phyloP scores from a whole-genome alignment of 805 yeast genomes.

The Metschnikowia lunata region DNA sequence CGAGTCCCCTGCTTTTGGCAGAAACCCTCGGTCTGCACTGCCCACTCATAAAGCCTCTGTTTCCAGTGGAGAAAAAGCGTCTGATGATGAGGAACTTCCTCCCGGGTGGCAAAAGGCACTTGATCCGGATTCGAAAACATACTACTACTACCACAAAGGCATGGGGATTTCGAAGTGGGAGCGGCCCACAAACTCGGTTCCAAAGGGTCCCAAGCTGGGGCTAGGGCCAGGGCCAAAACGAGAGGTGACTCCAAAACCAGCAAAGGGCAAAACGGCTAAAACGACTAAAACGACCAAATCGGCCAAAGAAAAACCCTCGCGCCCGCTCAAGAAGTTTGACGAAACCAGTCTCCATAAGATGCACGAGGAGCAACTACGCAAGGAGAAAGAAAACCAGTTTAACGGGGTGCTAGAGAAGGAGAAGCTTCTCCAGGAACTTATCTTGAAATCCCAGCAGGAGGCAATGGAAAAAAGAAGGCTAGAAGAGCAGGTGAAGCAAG shows the following conservation, averaged over 20 bases:
- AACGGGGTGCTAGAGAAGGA: slow-evolving; percentile 33
- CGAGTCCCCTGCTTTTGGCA: slow-evolving; percentile 11
- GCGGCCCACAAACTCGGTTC: slow-evolving; percentile 41
- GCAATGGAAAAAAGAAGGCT: slow-evolving; percentile 27
- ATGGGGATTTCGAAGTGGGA: slow-evolving; percentile 56
- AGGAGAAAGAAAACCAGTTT: slow-evolving; percentile 31
- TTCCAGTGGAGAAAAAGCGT: not conserved
- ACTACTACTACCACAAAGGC: slow-evolving; percentile 53
- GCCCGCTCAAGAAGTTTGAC: slow-evolving; percentile 9
- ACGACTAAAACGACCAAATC: too few species aligned
- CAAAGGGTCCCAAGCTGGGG: slow-evolving; percentile 27
- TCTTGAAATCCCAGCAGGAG: slow-evolving; percentile 30
- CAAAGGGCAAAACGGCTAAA: slow-evolving; percentile 2
- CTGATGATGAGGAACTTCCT: slow-evolving; percentile 37
- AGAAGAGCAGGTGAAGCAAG: slow-evolving; percentile 20
- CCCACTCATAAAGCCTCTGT: slow-evolving; percentile 3
- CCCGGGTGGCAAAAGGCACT: slow-evolving; percentile 63
- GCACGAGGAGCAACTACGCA: slow-evolving; percentile 33
- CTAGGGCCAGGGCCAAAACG: slow-evolving; percentile 6
- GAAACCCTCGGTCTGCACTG: slow-evolving; percentile 14
- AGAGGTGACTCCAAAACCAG: slow-evolving; percentile 7
- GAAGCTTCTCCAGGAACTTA: slow-evolving; percentile 32
- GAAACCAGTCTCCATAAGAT: slow-evolving; percentile 23
- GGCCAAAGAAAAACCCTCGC: slow-evolving; percentile 1
- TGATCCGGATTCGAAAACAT: slow-evolving; percentile 40